A percentile compares a stretch with the other conserved stretches of the same genome.
Conservation (phyloP, 2,329 filamentous ascomycete genomes). For the Zymoseptoria pseudotritici region DNA sequence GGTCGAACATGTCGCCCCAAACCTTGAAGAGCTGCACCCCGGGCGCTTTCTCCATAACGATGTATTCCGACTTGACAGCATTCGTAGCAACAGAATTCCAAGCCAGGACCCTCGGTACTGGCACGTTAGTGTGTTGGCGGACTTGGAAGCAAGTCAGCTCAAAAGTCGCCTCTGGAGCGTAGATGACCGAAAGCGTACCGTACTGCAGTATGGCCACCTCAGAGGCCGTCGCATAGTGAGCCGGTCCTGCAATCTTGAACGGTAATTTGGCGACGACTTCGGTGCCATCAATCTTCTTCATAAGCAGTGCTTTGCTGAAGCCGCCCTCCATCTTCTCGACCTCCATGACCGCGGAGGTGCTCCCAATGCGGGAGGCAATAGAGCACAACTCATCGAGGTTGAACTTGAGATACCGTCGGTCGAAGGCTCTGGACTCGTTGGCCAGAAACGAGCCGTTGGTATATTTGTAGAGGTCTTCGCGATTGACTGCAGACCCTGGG, state of each 20-base stretch:
- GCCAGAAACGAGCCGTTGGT: conserved; percentile 27
- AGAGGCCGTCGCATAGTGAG: conserved; percentile 23
- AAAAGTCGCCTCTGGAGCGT: too few species aligned
- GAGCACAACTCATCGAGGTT: conserved; percentile 26
- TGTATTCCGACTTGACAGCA: conserved; percentile 16
- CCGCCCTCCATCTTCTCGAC: conserved; percentile 31
- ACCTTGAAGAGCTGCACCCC: conserved; percentile 27
- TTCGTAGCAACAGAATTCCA: conserved; percentile 12
- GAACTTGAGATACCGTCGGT: conserved; percentile 26
- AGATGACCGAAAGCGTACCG: conserved; percentile 6
- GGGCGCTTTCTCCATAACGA: conserved; percentile 22
- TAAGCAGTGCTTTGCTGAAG: conserved; percentile 29
- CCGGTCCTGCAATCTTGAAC: conserved; percentile 26
- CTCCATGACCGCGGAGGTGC: conserved; percentile 19
- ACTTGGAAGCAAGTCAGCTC: background rate
- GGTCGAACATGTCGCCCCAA: conserved; percentile 6
- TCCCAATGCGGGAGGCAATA: conserved; percentile 17
- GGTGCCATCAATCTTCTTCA: conserved; percentile 23
- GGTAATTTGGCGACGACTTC: conserved; percentile 31
- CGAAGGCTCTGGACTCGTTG: conserved; percentile 20
- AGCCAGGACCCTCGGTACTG: conserved; percentile 17
- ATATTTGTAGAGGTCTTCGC: conserved; percentile 13
- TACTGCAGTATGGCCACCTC: conserved; percentile 27
- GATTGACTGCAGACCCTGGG: background rate
- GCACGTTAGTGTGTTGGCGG: background rate